Conservation (phyloP, 805 yeast species). For the Trichomonascus vanleenenianus region DNA sequence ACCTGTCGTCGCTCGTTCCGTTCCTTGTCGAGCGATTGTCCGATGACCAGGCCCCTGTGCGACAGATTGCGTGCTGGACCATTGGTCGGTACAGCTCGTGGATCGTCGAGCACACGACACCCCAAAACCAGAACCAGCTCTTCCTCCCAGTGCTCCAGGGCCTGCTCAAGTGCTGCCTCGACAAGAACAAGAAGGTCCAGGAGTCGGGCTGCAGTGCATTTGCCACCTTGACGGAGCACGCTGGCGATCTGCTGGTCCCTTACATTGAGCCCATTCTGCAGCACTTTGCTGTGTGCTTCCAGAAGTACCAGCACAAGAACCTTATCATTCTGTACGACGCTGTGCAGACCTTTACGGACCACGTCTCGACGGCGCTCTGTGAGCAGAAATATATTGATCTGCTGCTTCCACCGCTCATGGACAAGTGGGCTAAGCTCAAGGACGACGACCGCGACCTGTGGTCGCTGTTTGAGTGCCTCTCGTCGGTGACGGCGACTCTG, state of each 20-base stretch:
- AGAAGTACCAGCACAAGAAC: constrained; percentile 72
- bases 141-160: constrained; percentile 74
- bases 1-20: constrained; percentile 75
- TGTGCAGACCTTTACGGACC: constrained; percentile 80
- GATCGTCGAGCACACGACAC: constrained; percentile 45
- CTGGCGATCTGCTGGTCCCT: constrained; percentile 56
- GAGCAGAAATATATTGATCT: constrained; percentile 49
- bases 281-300: constrained; percentile 68
- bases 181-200: constrained; percentile 86
- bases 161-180: constrained; percentile 67
- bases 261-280: constrained; percentile 59
- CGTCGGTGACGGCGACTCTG: constrained; percentile 79
- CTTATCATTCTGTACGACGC: constrained; percentile 81
- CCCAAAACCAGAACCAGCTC: constrained; percentile 46
- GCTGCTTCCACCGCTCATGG: constrained; percentile 73
- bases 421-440: constrained; percentile 65
- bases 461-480: constrained; percentile 90
- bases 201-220: constrained; percentile 87
- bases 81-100: constrained; percentile 76
- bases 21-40: constrained; percentile 71
- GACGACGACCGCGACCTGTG: constrained; percentile 83
- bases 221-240: constrained; percentile 71
- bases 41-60: constrained; percentile 73
- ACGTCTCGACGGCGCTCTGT: constrained; percentile 51
- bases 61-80: constrained; percentile 96